These are phyloP conservation scores for Trifolium repens DNA, from an alignment of 306 rosid species.

Conservation along the genomic window DNA sequence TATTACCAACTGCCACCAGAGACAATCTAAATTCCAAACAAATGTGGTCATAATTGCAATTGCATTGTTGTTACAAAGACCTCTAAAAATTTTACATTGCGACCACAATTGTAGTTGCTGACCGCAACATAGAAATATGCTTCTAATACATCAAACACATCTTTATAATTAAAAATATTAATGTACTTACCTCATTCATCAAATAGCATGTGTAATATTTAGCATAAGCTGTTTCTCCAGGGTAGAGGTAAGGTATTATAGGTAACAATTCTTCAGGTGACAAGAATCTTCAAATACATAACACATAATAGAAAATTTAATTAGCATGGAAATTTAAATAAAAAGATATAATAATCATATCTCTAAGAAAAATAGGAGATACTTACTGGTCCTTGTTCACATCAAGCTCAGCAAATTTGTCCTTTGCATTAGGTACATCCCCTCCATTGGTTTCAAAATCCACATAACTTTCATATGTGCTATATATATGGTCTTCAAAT, in stretches of 20 bases:
- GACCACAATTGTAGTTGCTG: neutral
- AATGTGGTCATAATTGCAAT: neutral
- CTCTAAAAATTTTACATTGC: neutral
- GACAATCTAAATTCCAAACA: neutral
- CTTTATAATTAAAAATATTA: neutral
- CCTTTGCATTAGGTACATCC: slow-evolving; percentile 42
- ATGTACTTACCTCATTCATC: slow-evolving; percentile 58
- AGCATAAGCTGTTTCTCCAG: slow-evolving; percentile 76
- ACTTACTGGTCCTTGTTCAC: slow-evolving; percentile 65
- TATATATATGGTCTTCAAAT: slow-evolving; percentile 53
- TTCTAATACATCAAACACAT: neutral
- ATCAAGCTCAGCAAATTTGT: slow-evolving; percentile 69
- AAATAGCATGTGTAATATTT: slow-evolving; percentile 62
- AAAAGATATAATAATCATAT: too few species aligned
- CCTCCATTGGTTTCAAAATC: slow-evolving; percentile 58
- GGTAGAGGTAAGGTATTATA: slow-evolving; percentile 57
- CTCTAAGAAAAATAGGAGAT: slow-evolving; percentile 5
- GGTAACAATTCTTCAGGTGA: slow-evolving; percentile 71
- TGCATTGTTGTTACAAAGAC: neutral
- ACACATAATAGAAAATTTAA: slow-evolving; percentile 7
- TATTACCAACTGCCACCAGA: too few species aligned
- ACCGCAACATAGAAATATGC: neutral
- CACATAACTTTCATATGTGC: slow-evolving; percentile 54
- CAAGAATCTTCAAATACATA: slow-evolving; percentile 49
- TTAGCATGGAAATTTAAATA: neutral